Evolutionary conservation across 2,329 filamentous ascomycete species (phyloP).

Genomic region (Apiospora pterosperma): DNA sequence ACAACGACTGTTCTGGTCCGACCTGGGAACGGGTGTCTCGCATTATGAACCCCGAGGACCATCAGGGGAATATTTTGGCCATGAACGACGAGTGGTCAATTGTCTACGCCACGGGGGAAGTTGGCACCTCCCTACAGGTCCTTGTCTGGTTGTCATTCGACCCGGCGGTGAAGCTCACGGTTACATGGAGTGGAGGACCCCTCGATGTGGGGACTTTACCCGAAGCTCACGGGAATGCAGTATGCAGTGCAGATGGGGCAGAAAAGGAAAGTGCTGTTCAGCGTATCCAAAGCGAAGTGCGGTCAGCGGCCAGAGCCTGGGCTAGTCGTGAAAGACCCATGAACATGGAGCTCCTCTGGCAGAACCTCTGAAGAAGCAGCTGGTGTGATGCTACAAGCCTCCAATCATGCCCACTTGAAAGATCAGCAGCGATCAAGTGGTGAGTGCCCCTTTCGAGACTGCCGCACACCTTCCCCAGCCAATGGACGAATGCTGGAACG

Average conservation of each 20-base stretch:
- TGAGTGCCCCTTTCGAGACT: too few relatives aligned
- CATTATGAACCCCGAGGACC: constrained; percentile 19
- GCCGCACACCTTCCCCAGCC: too few relatives aligned
- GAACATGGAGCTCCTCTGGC: too few relatives aligned
- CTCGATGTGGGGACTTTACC: background rate
- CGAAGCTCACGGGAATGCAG: background rate
- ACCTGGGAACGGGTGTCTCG: constrained; percentile 15
- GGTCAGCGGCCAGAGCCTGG: too few relatives aligned
- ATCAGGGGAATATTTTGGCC: constrained; percentile 16
- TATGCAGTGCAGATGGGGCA: background rate
- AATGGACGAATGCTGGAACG: too few relatives aligned
- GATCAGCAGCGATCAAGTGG: too few relatives aligned
- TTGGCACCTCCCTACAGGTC: background rate
- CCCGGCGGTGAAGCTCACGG: background rate
- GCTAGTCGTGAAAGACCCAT: too few relatives aligned
- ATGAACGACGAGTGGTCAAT: background rate
- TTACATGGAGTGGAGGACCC: background rate
- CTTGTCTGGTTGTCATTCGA: background rate
- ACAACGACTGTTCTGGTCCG: constrained; percentile 4
- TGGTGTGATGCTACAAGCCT: too few relatives aligned
- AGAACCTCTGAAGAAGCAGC: too few relatives aligned
- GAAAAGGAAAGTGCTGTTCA: too few relatives aligned
- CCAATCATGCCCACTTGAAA: too few relatives aligned
- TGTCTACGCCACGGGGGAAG: background rate
- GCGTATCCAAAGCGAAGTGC: too few relatives aligned